Evolutionary conservation across 2,329 filamentous ascomycete genomes (phyloP).

Genomic region (Clonostachys rhizophaga): DNA sequence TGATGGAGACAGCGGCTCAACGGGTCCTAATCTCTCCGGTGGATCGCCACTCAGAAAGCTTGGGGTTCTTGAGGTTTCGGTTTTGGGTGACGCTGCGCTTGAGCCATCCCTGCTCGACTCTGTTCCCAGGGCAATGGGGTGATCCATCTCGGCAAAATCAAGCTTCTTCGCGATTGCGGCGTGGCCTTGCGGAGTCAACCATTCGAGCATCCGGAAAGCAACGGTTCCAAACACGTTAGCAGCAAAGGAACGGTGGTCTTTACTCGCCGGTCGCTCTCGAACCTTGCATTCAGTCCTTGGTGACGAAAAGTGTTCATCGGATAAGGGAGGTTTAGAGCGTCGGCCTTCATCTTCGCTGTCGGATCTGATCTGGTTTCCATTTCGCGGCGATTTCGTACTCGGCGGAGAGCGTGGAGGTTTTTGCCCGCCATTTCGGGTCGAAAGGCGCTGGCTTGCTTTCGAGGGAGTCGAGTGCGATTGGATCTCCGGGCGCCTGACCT

Average conservation of each 20-base stretch:
- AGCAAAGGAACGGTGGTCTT: constrained; percentile 56
- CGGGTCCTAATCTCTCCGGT: constrained; percentile 1
- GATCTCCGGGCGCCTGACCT: too few relatives aligned
- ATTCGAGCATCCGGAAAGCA: constrained; percentile 66
- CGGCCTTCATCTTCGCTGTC: too few relatives aligned
- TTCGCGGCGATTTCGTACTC: too few relatives aligned
- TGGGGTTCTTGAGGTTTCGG: not conserved
- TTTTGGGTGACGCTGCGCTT: not conserved
- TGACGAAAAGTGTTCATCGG: too few relatives aligned
- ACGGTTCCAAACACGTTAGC: constrained; percentile 61
- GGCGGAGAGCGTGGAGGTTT: too few relatives aligned
- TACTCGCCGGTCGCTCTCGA: constrained; percentile 25
- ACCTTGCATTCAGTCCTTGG: not conserved
- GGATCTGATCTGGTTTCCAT: too few relatives aligned
- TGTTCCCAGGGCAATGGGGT: not conserved
- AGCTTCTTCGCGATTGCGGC: constrained; percentile 38
- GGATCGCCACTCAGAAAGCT: constrained; percentile 1
- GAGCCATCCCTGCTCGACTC: not conserved
- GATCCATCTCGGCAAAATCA: not conserved
- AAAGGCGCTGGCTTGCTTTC: too few relatives aligned
- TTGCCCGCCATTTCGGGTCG: too few relatives aligned
- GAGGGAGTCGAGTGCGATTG: too few relatives aligned
- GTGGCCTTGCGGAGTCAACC: constrained; percentile 58
- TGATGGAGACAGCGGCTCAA: constrained; percentile 2
- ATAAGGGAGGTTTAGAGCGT: too few relatives aligned